Conservation (phyloP, 257 asterid genomes). For the Scutellaria baicalensis region DNA sequence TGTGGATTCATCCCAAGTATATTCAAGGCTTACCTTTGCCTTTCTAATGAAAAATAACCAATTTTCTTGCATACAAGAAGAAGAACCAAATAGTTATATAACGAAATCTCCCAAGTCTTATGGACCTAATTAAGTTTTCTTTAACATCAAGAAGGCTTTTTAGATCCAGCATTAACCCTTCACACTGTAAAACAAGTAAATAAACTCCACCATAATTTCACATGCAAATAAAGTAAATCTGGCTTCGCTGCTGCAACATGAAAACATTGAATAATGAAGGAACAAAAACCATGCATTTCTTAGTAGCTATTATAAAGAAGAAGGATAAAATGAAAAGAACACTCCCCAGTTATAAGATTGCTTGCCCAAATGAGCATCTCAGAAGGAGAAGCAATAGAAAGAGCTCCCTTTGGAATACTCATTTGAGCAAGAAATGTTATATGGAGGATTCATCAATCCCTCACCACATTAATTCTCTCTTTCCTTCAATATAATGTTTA, state of each 20-base stretch:
- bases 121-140: too few relatives aligned
- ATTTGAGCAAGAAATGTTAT: slow-evolving; percentile 57
- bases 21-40: background rate
- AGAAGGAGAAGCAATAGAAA: slow-evolving; percentile 20
- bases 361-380: slow-evolving; percentile 60
- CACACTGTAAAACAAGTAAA: too few relatives aligned
- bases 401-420: slow-evolving; percentile 39
- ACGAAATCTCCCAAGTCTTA: too few relatives aligned
- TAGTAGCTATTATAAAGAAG: background rate
- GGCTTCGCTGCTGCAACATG: too few relatives aligned
- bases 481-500: background rate
- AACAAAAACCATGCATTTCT: background rate
- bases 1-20: slow-evolving; percentile 31
- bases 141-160: too few relatives aligned
- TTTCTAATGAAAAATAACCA: background rate
- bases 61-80: background rate
- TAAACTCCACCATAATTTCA: too few relatives aligned
- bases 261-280: background rate
- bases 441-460: slow-evolving; percentile 20
- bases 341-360: slow-evolving; percentile 29
- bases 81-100: background rate
- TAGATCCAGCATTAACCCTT: too few relatives aligned
- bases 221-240: too few relatives aligned
- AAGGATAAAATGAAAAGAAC: background rate
- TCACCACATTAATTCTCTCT: background rate